Base-by-base conservation (phyloP, 345 rosid genomes). In the Durio zibethinus region DNA sequence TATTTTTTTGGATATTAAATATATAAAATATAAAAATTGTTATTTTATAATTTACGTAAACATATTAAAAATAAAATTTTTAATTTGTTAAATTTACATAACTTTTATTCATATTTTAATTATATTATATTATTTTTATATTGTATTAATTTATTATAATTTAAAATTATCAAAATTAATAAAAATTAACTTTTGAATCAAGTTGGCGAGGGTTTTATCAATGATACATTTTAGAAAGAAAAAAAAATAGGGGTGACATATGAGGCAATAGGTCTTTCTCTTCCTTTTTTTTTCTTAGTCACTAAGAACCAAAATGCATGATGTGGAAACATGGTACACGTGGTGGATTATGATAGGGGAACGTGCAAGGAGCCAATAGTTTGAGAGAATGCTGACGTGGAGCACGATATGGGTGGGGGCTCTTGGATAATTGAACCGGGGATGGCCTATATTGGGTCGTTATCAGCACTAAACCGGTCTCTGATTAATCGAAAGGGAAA, bases 101-200 rank as follows among this genome's bases (percentile, higher is more conserved):
- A n/a, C n/a, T n/a, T n/a, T n/a, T n/a, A n/a, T n/a, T n/a, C n/a
- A n/a, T n/a, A n/a, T n/a, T n/a, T n/a, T n/a, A n/a, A 36, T 36
- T 4, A 36, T 36, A 36, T 36, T 36, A 36, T 36, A 3, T 1
- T 4, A 4, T 4, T 1, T 1, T 33, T 33, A 36, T 36, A 36
- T 36, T 2, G 5, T 36, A 36, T 36, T 4, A 36, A 36, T 3
- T 36, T 36, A 36, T 36, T 4, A 36, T 3, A 36, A 2, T 36
- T 36, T 36, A 5, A n/a, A n/a, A n/a, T n/a, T n/a, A n/a, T n/a
- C n/a, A n/a, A n/a, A n/a, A n/a, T n/a, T n/a, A n/a, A 65, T 67
- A 6, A n/a, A 1, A 35, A 6, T 54, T 80, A 74, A 74, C 89
- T 84, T 84, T 87, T 77, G 82, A 84, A 89, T 88, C 88, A 87